Conservation (phyloP, 495 filamentous ascomycete species). For the Rhizodiscina lignyota region DNA sequence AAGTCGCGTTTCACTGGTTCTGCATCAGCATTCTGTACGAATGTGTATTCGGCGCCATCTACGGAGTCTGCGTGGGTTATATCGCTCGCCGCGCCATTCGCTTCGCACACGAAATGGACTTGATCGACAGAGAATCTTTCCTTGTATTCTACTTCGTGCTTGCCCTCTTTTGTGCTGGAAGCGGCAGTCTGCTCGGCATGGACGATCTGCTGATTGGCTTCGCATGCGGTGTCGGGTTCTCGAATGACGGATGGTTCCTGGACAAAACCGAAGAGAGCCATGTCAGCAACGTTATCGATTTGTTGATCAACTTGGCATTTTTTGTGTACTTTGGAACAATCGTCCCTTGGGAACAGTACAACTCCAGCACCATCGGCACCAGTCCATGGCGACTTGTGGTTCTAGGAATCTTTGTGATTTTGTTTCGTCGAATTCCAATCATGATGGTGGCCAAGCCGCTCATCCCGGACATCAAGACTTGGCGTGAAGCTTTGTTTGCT, state of each 20-base stretch:
- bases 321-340: conserved; percentile 97
- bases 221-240: conserved; percentile 87
- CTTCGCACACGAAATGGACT: conserved; percentile 62
- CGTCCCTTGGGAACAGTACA: conserved; percentile 86
- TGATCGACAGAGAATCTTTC: conserved; percentile 94
- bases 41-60: conserved; percentile 84
- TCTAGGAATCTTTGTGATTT: conserved; percentile 77
- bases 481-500: conserved; percentile 94
- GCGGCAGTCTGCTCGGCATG: conserved; percentile 78
- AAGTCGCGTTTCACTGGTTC: conserved; percentile 77
- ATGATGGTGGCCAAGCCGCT: conserved; percentile 86
- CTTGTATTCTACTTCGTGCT: conserved; percentile 97
- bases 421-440: conserved; percentile 92
- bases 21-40: conserved; percentile 86
- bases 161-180: conserved; percentile 90
- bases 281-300: conserved; percentile 97
- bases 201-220: conserved; percentile 98
- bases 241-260: conserved; percentile 97
- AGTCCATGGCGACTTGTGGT: conserved; percentile 79
- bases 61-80: conserved; percentile 79
- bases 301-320: conserved; percentile 91
- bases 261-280: conserved; percentile 97
- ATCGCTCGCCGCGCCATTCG: conserved; percentile 80
- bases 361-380: conserved; percentile 49
- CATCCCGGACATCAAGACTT: conserved; percentile 95